Evolutionary conservation across 2,329 filamentous ascomycete species (phyloP), one percentile per base, ranked within the genome.

Genomic region (Rhynchosporium graminicola): DNA sequence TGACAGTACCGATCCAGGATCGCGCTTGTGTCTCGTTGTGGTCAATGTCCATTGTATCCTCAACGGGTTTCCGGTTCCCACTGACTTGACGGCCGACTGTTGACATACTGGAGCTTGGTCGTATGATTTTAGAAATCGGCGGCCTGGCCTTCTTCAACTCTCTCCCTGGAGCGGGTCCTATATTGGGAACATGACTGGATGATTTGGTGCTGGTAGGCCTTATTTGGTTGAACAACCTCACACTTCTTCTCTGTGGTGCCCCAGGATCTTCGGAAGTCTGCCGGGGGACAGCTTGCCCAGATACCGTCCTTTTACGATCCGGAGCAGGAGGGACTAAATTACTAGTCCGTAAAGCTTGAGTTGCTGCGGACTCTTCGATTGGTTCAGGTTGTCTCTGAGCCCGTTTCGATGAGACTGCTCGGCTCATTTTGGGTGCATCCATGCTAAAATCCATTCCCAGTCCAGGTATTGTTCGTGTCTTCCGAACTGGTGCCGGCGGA

Each of bases 271-370:
- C 83, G 3, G 83, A 84, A 51, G 74, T 70, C 59, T 78, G 82
- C 66, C 76, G 78, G 55, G 79, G 79, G 55, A 83, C 84, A 13
- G 83, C 83, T 69, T 96, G 91, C 3, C 94, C 94, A 46, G 94
- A 97, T n/a, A 96, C 85, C 1, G 92, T 97, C 69, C 94, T 87
- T 78, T 97, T 98, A 74, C 92, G 86, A 64, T 93, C 90, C 13
- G 81, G 77, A 3, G 78, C 80, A 20, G 64, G 57, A 59, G 68
- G 60, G 33, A 63, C 60, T 42, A 71, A 60, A 60, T 63, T 71
- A 46, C 64, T 66, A 57, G 51, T 68, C 52, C 70, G 60, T 31
- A 70, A 48, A 26, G 65, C 63, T 46, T 71, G 70, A 12, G 68
- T 65, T 20, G 66, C 64, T 36, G 69, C 66, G n/a, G 69, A 67